A percentile compares a stretch with the other conserved stretches of the same genome.
These are phyloP conservation scores for Neurospora sp. DNA, from an alignment of 495 filamentous ascomycete genomes.

Conservation along the genomic window DNA sequence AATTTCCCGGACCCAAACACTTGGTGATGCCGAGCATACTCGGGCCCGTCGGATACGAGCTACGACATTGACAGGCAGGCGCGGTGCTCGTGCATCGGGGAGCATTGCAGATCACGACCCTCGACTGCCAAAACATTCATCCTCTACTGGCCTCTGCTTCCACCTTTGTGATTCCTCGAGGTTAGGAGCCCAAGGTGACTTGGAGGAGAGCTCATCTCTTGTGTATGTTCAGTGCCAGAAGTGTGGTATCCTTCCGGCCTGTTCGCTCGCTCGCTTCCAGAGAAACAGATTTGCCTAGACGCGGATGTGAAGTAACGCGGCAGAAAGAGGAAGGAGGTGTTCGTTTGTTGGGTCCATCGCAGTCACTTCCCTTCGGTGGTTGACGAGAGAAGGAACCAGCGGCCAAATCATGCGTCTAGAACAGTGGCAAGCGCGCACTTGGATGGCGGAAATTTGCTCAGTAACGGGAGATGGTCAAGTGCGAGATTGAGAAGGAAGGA, in stretches of 20 bases:
- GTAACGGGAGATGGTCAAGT: not conserved
- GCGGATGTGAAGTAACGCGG: not conserved
- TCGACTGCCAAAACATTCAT: not conserved
- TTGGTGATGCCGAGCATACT: not conserved
- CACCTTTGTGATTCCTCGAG: not conserved
- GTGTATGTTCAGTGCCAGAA: too few relatives aligned
- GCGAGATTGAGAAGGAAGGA: not conserved
- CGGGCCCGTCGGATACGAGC: not conserved
- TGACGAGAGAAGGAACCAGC: not conserved
- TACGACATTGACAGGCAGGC: not conserved
- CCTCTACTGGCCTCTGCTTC: not conserved
- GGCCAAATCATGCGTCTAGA: not conserved
- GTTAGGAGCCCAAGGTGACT: not conserved
- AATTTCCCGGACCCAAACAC: not conserved
- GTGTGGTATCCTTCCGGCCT: not conserved
- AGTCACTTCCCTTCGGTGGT: not conserved
- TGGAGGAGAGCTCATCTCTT: not conserved
- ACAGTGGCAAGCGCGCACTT: not conserved
- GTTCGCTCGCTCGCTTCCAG: not conserved
- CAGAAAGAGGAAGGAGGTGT: not conserved
- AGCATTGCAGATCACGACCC: not conserved
- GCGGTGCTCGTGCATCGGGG: not conserved
- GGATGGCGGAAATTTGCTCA: not conserved
- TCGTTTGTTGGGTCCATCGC: not conserved
- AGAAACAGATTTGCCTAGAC: not conserved